Percentiles rank a stretch among this genome's conserved stretches.
These are phyloP conservation scores for Termitomyces sp. DNA, from an alignment of 768 basidiomycete genomes.

Conservation along the genomic window DNA sequence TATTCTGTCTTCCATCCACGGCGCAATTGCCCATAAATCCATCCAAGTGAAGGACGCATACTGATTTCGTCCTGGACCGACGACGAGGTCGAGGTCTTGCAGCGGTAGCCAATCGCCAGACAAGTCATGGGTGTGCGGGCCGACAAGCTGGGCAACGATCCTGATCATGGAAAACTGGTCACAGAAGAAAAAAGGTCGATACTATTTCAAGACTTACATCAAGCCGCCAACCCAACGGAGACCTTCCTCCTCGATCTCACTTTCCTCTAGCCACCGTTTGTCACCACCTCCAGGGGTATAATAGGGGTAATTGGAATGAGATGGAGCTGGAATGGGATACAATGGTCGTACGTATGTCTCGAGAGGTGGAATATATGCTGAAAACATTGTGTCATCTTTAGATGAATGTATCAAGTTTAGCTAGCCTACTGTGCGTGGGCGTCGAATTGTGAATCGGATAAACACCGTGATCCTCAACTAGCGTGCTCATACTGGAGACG, in stretches of 20 bases:
- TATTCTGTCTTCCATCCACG: constrained; percentile 71
- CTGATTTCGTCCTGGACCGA: constrained; percentile 46
- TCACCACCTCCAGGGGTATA: constrained; percentile 69
- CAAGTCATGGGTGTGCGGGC: constrained; percentile 35
- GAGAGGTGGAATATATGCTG: constrained; percentile 26
- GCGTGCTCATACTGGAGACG: constrained; percentile 12
- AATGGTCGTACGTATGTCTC: constrained; percentile 40
- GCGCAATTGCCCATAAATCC: constrained; percentile 70
- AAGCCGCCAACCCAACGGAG: constrained; percentile 70
- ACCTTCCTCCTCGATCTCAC: constrained; percentile 53
- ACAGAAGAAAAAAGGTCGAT: background rate
- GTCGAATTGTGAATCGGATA: constrained; percentile 33
- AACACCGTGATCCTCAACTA: constrained; percentile 40
- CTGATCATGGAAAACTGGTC: constrained; percentile 26
- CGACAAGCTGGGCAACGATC: constrained; percentile 58
- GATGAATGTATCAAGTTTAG: background rate
- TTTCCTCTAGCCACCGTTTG: constrained; percentile 53
- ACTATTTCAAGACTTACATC: constrained; percentile 34
- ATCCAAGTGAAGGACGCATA: constrained; percentile 70
- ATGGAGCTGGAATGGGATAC: constrained; percentile 52
- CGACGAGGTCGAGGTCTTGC: constrained; percentile 47
- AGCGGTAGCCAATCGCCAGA: constrained; percentile 29
- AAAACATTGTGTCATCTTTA: constrained; percentile 16
- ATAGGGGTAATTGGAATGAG: constrained; percentile 66
- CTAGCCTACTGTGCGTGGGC: constrained; percentile 27